Evolutionary conservation across 805 yeast species (phyloP), one percentile per base, ranked within the genome.

Genomic region (Candida krabiensis): DNA sequence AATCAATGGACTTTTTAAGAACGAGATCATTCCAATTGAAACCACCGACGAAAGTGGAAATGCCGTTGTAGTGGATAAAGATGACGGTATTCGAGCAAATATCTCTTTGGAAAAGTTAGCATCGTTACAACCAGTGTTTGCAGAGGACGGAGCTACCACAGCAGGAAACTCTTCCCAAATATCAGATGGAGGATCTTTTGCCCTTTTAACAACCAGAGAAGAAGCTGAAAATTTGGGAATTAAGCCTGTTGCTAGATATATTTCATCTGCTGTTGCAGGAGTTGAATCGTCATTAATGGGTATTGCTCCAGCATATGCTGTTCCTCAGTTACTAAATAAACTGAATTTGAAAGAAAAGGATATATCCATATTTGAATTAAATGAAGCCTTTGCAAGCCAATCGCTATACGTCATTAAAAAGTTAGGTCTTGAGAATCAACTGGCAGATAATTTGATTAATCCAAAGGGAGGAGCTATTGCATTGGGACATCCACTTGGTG

Each of bases 391-490:
- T 44, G 68, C 68, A 12, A 61, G 64, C 12, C 68, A 63, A 34
- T 60, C 65, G 28, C 40, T 63, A 13, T 41, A 44, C 19, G 46
- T 41, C 21, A 44, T 44, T 36, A 37, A 31, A 28, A 21, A 37
- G 15, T 37, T 46, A 31, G 45, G 38, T 8, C 41, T 50, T 19
- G 53, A 56, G 32, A 40, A 49, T 24, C 52, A 52, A 23, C 27
- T 58, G 14, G 49, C 45, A 23, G 39, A 42, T 23, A 50, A 44
- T 9, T 80, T 75, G 58, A 86, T 86, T 50, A 86, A 86, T 68
- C 86, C 89, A 50, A 80, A 79, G 58, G 96, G 96, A 55, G 96
- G 96, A 57, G 96, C 96, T 36, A 87, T 88, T 55, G 95, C 96
- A 7, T 66, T 87, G 46, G 96, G 96, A 23, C 96, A 88, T 64